Base-by-base conservation (phyloP, 1,284 basidiomycete genomes). In the Sporisorium iseilematis-ciliati region DNA sequence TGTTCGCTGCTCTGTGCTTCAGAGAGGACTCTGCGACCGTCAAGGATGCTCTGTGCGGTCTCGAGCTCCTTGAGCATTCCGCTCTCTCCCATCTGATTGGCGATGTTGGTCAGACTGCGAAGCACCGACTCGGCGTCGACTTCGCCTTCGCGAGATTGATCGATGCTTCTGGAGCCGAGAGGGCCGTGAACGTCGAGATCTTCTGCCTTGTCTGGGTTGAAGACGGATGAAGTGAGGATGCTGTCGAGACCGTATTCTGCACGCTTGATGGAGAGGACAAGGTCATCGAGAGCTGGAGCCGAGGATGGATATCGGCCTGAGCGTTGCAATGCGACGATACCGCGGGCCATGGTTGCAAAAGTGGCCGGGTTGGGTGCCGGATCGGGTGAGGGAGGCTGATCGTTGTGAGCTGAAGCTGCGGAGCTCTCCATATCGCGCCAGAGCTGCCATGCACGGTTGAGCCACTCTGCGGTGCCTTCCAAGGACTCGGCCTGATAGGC, bases 311-410 rank as follows among this genome's bases (percentile, higher is more conserved):
- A 78, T 14, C 68, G 53, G 4, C 66, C 58, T 21, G 63, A 54
- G 20, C 63, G 65, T 62, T 71, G 58, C 25, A 83, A 43, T 8
- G 73, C 78, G 18, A 78, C 77, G 21, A 84, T 61, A 45, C 82
- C 82, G 16, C 72, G 67, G 31, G 77, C 72, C 78, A 82, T 78
- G 42, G 73, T 73, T 25, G 77, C 78, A 40, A 75, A 69, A 10
- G 82, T 73, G 23, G 69, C 70, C 10, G 76, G 66, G 35, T 79
- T 77, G 10, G 81, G 82, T 1, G 38, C 52, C 4, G 79, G 79
- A 38, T 82, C 82, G 4, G 71, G 64, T 14, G 60, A 66, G 35
- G 62, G 67, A 21, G 67, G 67, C 31, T 53, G 56, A n/a, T 71
- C 73, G 31, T 10, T 29, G 25, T 65, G 56, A 3, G 41, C 7